Base-by-base conservation (phyloP, 768 basidiomycete species). In the Auriculariales sp. region DNA sequence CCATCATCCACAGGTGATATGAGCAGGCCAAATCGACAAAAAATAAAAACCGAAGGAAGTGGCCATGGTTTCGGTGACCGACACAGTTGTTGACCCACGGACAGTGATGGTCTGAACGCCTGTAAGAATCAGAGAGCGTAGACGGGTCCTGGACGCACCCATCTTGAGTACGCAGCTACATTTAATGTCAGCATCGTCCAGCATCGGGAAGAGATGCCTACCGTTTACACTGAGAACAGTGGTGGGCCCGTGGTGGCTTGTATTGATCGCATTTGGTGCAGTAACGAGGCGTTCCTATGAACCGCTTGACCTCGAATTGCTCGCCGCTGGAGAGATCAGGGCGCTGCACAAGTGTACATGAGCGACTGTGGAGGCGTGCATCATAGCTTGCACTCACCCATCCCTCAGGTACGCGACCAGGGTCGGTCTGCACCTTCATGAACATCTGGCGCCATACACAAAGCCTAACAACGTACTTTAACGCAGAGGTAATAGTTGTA, bases 1-100 rank as follows among this genome's bases (percentile, higher is more conserved):
- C 78, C 29, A 97, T 67, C 84, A 98, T 91, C n/a, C 62, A 67
- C 39, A 92, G 59, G 58, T 99, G 93, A 58, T 91, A 95, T 2
- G 63, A 71, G 59, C 91, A 94, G 2, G 92, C 79, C n/a, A 90
- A 15, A 60, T 95, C 89, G 48, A 97, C 92, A 56, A 74, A 94
- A 65, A 93, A 84, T 0, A 97, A 74, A 67, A 97, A 98, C 17
- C 92, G 84, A 47, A 95, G 17, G 72, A 90, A 90, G 64, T 87
- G 75, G 1, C 83, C 84, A 55, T 95, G 81, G 63, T 97, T 99
- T 66, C 72, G 78, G 62, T 90, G 83, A 0, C 95, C 95, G 54
- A 99, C 84, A 59, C 93, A 94, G 57, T 92, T 97, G 62, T 90
- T 83, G 28, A 91, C 78, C 90, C 88, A 93, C 5, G 88, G 89